Evolutionary conservation across 1,284 basidiomycete species (phyloP).

Genomic region (Naganishia sp.): DNA sequence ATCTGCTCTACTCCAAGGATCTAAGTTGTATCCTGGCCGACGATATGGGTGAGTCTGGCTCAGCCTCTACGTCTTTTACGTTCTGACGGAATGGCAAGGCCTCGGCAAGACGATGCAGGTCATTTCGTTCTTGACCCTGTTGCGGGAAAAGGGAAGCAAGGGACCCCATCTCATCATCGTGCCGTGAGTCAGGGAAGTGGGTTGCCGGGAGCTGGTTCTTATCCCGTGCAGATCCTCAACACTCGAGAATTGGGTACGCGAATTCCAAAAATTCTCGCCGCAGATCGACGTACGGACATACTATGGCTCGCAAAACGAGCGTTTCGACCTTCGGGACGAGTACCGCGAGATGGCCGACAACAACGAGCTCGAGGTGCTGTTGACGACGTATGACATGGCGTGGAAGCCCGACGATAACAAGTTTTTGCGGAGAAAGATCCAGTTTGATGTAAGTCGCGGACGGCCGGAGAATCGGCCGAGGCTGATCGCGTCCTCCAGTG

Average conservation of each 20-base stretch:
- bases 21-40: conserved; percentile 95
- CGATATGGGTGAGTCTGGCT: conserved; percentile 76
- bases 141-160: conserved; percentile 72
- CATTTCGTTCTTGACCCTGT: conserved; percentile 88
- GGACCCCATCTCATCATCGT: conserved; percentile 95
- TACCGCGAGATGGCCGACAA: conserved; percentile 61
- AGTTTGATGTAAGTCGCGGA: conserved; percentile 73
- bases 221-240: conserved; percentile 75
- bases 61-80: no score
- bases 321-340: conserved; percentile 72
- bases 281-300: conserved; percentile 83
- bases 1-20: conserved; percentile 75
- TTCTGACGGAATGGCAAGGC: conserved; percentile 57
- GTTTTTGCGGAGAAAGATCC: conserved; percentile 79
- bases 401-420: conserved; percentile 81
- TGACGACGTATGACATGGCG: conserved; percentile 95
- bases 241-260: conserved; percentile 96
- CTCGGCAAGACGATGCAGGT: conserved; percentile 98
- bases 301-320: conserved; percentile 88
- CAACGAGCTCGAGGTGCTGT: conserved; percentile 83
- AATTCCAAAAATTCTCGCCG: conserved; percentile 89
- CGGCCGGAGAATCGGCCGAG: neutral
- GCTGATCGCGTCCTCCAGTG: conserved; percentile 11
- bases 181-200: conserved; percentile 63
- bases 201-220: conserved; percentile 16